Evolutionary conservation across 768 basidiomycete species (phyloP).

Genomic region (Hirschioporus abietinus): DNA sequence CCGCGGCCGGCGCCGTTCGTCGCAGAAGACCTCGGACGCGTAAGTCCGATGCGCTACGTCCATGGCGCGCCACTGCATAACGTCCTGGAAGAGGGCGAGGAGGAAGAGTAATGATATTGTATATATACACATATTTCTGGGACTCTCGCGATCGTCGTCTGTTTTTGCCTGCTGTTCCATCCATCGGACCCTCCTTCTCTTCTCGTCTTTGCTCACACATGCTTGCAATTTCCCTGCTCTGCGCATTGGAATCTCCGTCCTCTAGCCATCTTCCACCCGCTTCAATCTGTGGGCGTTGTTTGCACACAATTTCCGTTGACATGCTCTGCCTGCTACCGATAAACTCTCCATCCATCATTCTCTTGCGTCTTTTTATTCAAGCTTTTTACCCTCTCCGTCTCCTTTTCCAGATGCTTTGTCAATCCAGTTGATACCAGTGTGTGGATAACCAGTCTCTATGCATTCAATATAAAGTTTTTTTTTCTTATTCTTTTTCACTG

Average conservation of each 20-base stretch:
- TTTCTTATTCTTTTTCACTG: neutral
- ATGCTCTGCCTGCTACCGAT: neutral
- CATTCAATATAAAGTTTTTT: neutral
- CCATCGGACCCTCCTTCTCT: neutral
- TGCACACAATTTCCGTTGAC: neutral
- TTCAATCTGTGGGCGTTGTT: neutral
- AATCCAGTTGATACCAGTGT: neutral
- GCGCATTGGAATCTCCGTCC: neutral
- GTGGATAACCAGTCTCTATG: neutral
- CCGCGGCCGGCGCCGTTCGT: conserved; percentile 30
- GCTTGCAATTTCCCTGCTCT: neutral
- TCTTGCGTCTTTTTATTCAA: neutral
- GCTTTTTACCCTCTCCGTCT: neutral
- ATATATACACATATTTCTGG: neutral
- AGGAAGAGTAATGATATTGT: conserved; percentile 30
- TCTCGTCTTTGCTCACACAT: neutral
- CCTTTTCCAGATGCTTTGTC: neutral
- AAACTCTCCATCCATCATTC: neutral
- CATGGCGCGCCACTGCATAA: conserved; percentile 87
- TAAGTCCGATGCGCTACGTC: conserved; percentile 66
- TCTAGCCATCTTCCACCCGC: neutral
- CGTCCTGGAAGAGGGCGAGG: conserved; percentile 79
- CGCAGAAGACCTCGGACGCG: conserved; percentile 47
- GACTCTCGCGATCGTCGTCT: neutral
- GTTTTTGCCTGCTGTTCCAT: too few species aligned